Evolutionary conservation across 2,329 filamentous ascomycete genomes (phyloP), one percentile per base, ranked within the genome.

Genomic region (Alternaria ethzedia): DNA sequence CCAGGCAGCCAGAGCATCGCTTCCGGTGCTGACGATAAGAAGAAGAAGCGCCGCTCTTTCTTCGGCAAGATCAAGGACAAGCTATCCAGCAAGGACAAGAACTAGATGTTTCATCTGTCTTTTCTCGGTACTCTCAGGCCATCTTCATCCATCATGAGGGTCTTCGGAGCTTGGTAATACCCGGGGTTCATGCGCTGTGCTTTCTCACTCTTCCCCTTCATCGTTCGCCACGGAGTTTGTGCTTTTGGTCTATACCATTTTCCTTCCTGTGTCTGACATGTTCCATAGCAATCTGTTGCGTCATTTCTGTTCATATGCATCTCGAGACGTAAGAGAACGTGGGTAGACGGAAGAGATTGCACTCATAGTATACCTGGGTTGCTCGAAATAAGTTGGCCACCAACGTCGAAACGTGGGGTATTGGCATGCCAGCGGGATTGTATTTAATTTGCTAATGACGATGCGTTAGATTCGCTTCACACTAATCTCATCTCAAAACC

Each of bases 61-160:
- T 84, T 85, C 63, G 80, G 80, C 68, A 83, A 81, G 76, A 66
- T 85, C 64, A 84, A 84, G 81, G 82, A 84, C 61, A 84, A 83
- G 79, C 75, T 85, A 55, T 70, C 69, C 21, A 69, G 66, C 69
- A 76, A 76, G 59, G 63, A 71, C 66, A 76, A 77, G 62, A 58
- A 71, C 61, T 75, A 74, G 68, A 63, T 54, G 64, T 55, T 47
- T 26, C 21, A 21, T 36, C 30, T 41, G 59, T 54, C 50, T 49
- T 47, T 57, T 54, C 41, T 63, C 63, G 50, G 63, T 63, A 66
- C 60, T 65, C 69, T 63, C 17, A 46, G 59, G 59, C 63, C 61
- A 55, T 61, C 59, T 64, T 54, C 26, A 49, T 23, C 23, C 50
- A 8, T 44, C 52, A 46, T 3, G 28, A 45, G 57, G 44, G 57